Conservation (phyloP, 106 monocot genomes). For the Ottelia alismoides region DNA sequence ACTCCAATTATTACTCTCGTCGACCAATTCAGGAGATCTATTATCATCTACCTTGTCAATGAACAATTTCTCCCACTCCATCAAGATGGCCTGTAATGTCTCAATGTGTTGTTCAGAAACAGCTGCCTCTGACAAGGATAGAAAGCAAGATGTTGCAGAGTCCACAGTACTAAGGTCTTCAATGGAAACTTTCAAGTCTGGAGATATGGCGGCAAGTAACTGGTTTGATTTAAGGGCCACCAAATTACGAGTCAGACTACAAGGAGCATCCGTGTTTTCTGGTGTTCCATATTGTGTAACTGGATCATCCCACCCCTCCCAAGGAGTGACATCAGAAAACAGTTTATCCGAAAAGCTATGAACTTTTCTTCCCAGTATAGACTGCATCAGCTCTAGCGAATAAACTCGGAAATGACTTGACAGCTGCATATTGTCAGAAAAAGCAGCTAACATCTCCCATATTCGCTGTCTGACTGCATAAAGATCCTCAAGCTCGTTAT, state of each 20-base stretch:
- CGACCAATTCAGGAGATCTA: conserved; percentile 7
- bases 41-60: conserved; percentile 9
- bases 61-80: conserved; percentile 80
- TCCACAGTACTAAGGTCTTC: conserved; percentile 49
- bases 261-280: conserved; percentile 17
- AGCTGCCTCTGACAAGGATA: conserved; percentile 33
- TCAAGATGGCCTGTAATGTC: conserved; percentile 45
- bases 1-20: conserved; percentile 49
- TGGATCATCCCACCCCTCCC: conserved; percentile 70
- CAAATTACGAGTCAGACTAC: conserved; percentile 43
- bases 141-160: conserved; percentile 68
- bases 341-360: conserved; percentile 36
- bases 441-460: conserved; percentile 54
- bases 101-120: conserved; percentile 27
- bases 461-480: conserved; percentile 41
- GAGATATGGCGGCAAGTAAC: conserved; percentile 35
- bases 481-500: conserved; percentile 32
- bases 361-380: conserved; percentile 46
- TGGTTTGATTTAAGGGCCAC: conserved; percentile 70
- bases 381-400: conserved; percentile 78
- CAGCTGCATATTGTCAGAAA: conserved; percentile 55
- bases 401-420: conserved; percentile 43
- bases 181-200: conserved; percentile 30
- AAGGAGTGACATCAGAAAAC: conserved; percentile 40
- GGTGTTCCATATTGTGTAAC: conserved; percentile 8